Evolutionary conservation across 805 yeast genomes (phyloP).

Genomic region (Sungouiella blattae): DNA sequence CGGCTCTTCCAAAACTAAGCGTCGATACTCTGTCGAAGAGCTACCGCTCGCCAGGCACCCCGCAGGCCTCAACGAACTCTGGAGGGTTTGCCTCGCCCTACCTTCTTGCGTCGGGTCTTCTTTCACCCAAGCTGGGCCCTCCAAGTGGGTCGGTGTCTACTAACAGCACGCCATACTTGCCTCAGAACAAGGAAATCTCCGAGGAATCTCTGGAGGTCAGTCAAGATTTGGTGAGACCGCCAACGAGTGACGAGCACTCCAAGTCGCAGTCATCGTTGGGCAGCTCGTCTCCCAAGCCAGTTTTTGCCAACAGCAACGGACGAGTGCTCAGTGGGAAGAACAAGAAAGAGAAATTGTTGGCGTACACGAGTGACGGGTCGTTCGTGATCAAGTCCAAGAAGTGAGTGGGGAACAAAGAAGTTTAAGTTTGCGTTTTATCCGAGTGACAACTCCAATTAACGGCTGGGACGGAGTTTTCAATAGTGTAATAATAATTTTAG

Average conservation of each 20-base stretch:
- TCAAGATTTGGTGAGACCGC: neutral
- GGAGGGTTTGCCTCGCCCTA: constrained; percentile 68
- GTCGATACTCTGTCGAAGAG: constrained; percentile 27
- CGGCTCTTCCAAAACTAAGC: constrained; percentile 25
- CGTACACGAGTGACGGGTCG: constrained; percentile 39
- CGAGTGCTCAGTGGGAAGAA: constrained; percentile 19
- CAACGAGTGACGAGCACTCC: neutral
- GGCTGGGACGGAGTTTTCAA: no score
- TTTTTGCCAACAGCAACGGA: constrained; percentile 22
- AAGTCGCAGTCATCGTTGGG: neutral
- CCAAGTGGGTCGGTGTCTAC: constrained; percentile 2
- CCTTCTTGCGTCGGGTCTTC: constrained; percentile 57
- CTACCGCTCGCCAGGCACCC: constrained; percentile 36
- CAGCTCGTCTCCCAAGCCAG: constrained; percentile 19
- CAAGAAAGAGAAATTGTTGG: constrained; percentile 34
- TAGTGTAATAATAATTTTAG: no score
- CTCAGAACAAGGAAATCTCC: neutral
- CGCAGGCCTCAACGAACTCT: constrained; percentile 23
- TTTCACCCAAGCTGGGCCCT: constrained; percentile 46
- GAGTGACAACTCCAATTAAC: no score
- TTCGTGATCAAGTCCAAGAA: constrained; percentile 35
- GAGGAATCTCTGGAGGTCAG: constrained; percentile 1
- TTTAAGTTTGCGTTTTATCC: no score
- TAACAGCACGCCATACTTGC: constrained; percentile 5
- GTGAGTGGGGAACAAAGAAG: constrained; percentile 1